phyloP scores from a whole-genome alignment of 2,329 filamentous ascomycete species.

The Bipolaris bicolor region DNA sequence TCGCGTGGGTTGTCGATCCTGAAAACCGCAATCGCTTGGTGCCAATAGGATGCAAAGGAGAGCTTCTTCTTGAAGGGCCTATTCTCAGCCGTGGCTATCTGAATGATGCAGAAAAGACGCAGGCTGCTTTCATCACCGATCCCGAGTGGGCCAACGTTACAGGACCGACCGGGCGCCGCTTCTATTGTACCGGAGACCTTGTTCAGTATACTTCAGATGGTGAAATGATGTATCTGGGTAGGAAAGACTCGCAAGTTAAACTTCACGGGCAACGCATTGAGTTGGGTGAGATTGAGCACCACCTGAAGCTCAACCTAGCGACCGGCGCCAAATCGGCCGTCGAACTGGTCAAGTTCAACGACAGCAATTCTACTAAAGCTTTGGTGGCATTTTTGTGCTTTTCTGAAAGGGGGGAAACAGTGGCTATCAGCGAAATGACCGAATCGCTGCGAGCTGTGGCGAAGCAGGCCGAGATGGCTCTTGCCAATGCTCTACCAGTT shows the following conservation, averaged over 20 bases:
- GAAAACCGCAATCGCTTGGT: slow-evolving; percentile 40
- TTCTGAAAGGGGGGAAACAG: slow-evolving; percentile 33
- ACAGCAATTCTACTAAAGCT: slow-evolving; percentile 33
- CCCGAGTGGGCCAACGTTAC: slow-evolving; percentile 35
- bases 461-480: slow-evolving; percentile 34
- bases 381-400: slow-evolving; percentile 41
- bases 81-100: slow-evolving; percentile 45
- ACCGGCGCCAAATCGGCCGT: slow-evolving; percentile 50
- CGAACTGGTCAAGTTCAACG: slow-evolving; percentile 47
- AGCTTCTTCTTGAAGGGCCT: slow-evolving; percentile 45
- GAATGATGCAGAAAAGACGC: slow-evolving; percentile 41
- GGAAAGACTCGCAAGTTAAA: slow-evolving; percentile 48
- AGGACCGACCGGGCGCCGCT: slow-evolving; percentile 26
- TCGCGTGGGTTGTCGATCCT: slow-evolving; percentile 44
- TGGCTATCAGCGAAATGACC: slow-evolving; percentile 30
- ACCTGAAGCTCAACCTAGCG: slow-evolving; percentile 48
- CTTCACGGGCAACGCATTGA: slow-evolving; percentile 55
- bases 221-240: slow-evolving; percentile 45
- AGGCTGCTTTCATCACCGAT: slow-evolving; percentile 37
- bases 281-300: slow-evolving; percentile 55
- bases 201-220: slow-evolving; percentile 42
- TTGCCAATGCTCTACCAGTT: slow-evolving; percentile 45
- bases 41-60: slow-evolving; percentile 44
- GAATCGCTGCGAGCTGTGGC: slow-evolving; percentile 25
- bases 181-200: slow-evolving; percentile 46